Evolutionary conservation across 2,329 filamentous ascomycete genomes (phyloP).

Genomic region (Hypocreales sp.): DNA sequence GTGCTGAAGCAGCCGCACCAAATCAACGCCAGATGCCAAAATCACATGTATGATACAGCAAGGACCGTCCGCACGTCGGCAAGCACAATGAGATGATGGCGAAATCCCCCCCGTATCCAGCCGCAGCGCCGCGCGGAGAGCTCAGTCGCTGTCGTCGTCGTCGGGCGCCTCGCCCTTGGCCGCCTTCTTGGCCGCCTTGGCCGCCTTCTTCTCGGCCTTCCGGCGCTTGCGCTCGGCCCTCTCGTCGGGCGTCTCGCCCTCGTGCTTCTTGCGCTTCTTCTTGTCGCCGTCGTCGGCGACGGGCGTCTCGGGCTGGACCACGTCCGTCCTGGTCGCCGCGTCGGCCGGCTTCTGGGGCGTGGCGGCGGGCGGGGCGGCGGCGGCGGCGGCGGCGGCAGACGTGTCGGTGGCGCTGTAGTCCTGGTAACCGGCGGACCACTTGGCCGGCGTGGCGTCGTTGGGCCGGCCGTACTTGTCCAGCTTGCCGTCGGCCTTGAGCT

Average conservation of each 20-base stretch:
- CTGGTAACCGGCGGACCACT: conserved; percentile 88
- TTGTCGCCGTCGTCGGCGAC: conserved; percentile 36
- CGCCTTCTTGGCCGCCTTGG: conserved; percentile 40
- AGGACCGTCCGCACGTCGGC: too few species aligned
- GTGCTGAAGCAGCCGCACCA: too few species aligned
- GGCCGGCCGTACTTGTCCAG: conserved; percentile 92
- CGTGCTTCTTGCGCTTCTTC: conserved; percentile 69
- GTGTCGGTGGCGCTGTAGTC: conserved; percentile 55
- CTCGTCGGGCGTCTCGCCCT: conserved; percentile 58
- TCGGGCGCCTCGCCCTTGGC: conserved; percentile 34
- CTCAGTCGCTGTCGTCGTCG: conserved; percentile 21
- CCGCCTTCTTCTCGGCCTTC: conserved; percentile 45
- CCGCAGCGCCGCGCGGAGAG: too few species aligned
- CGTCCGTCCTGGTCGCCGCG: conserved; percentile 17
- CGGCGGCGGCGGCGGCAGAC: conserved; percentile 25
- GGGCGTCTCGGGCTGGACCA: conserved; percentile 19
- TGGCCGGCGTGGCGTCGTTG: conserved; percentile 84
- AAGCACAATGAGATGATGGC: too few species aligned
- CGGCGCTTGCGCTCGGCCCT: conserved; percentile 44
- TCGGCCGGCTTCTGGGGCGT: conserved; percentile 20
- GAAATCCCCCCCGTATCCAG: too few species aligned
- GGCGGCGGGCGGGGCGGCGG: conserved; percentile 26
- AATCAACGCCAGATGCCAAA: too few species aligned
- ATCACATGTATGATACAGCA: too few species aligned
- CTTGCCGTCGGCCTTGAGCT: conserved; percentile 95